A percentile compares a stretch with the other conserved stretches of the same genome.
Conservation (phyloP, 305 asterid genomes). For the Plantago coronopus region DNA sequence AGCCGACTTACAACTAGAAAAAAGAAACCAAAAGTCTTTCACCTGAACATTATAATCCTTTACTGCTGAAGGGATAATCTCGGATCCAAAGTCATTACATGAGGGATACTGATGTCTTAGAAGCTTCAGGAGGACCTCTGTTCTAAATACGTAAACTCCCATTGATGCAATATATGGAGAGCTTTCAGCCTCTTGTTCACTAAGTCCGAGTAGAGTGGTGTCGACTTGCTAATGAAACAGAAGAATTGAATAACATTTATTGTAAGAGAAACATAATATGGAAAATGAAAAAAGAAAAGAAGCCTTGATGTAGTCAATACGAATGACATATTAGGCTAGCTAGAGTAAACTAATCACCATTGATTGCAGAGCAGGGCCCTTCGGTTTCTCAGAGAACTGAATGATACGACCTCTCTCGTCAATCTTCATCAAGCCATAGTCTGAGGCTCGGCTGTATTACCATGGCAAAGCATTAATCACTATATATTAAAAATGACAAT, state of each 20-base stretch:
- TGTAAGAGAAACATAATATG: constrained; percentile 7
- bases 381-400: constrained; percentile 91
- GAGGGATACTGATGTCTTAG: constrained; percentile 61
- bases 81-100: constrained; percentile 92
- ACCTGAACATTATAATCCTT: constrained; percentile 86
- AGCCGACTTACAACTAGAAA: not conserved
- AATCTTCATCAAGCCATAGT: constrained; percentile 84
- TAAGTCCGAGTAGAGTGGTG: constrained; percentile 79
- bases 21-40: constrained; percentile 6
- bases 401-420: constrained; percentile 64
- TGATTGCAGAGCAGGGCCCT: constrained; percentile 59
- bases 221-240: constrained; percentile 62
- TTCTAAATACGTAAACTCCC: constrained; percentile 88
- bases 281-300: not conserved
- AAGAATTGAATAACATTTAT: constrained; percentile 6
- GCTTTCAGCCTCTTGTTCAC: constrained; percentile 47
- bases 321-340: not conserved
- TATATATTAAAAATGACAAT: not conserved
- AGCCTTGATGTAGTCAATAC: not conserved
- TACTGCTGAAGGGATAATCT: constrained; percentile 89
- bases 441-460: constrained; percentile 78
- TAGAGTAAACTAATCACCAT: constrained; percentile 44
- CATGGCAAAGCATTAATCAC: constrained; percentile 15
- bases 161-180: constrained; percentile 90
- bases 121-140: constrained; percentile 68